Conservation (phyloP, 495 filamentous ascomycete species). For the Cercophora sp. region DNA sequence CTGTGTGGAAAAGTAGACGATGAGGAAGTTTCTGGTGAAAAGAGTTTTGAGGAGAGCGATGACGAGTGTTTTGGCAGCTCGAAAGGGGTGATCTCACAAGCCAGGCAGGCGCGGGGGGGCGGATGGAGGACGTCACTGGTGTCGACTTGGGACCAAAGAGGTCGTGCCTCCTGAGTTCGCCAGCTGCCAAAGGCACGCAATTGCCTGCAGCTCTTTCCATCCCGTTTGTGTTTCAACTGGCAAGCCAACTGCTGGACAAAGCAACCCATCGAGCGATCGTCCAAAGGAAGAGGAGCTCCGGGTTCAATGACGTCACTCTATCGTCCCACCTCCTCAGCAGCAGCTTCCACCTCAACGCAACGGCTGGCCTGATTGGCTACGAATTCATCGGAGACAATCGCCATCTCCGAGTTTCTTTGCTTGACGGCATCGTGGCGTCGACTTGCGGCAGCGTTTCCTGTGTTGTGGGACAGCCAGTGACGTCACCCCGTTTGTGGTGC, state of each 20-base stretch:
- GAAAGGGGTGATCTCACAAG: neutral
- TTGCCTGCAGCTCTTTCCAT: neutral
- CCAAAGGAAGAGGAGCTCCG: constrained; percentile 1
- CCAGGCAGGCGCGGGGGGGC: constrained; percentile 3
- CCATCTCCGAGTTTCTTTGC: neutral
- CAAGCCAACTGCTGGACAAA: too few species aligned
- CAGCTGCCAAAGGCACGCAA: neutral
- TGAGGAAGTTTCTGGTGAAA: neutral
- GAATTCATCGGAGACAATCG: neutral
- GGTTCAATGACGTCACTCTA: constrained; percentile 2
- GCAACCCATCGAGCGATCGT: too few species aligned
- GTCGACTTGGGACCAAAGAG: constrained; percentile 8
- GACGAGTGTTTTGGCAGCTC: constrained; percentile 8
- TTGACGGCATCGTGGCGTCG: neutral
- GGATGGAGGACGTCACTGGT: constrained; percentile 26
- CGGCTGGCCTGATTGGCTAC: constrained; percentile 1
- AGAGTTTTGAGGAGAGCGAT: neutral
- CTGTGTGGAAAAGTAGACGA: neutral
- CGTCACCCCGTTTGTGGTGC: too few species aligned
- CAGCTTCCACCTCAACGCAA: neutral
- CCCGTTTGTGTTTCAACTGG: neutral
- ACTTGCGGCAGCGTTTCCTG: neutral
- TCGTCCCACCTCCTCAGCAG: neutral
- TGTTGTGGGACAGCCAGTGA: neutral
- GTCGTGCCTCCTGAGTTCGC: neutral